Percentiles rank a stretch among this genome's conserved stretches.
Evolutionary conservation across 352 stramenopile species (phyloP).

Genomic region (Globisporangium apiculatum): DNA sequence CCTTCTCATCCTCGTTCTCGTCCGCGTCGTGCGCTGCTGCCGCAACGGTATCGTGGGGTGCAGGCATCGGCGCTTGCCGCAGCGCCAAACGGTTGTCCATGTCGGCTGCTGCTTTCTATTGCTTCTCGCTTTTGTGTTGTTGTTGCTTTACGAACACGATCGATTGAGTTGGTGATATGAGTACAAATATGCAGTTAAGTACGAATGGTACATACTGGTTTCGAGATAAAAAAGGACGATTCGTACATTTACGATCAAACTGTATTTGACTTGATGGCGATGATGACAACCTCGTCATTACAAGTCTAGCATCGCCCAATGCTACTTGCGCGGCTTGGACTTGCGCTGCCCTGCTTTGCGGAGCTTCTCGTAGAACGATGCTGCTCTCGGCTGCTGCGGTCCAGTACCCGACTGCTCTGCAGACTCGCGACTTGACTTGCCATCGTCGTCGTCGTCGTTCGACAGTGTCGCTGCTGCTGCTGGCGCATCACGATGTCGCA

Average conservation of each 20-base stretch:
- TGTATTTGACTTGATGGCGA: too few relatives aligned
- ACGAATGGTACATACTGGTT: too few relatives aligned
- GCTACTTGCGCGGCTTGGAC: slow-evolving; percentile 35
- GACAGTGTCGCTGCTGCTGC: background rate
- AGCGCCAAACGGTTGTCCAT: slow-evolving; percentile 17
- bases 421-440: slow-evolving; percentile 11
- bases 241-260: too few relatives aligned
- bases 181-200: too few relatives aligned
- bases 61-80: background rate
- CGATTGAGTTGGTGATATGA: too few relatives aligned
- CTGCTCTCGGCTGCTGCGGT: slow-evolving; percentile 13
- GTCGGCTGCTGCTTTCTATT: background rate
- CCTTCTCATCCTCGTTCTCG: slow-evolving; percentile 74
- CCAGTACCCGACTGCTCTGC: slow-evolving; percentile 7
- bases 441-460: slow-evolving; percentile 9
- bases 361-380: slow-evolving; percentile 78
- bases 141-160: too few relatives aligned
- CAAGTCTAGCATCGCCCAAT: too few relatives aligned
- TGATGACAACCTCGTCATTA: too few relatives aligned
- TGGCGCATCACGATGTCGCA: too few relatives aligned
- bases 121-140: too few relatives aligned
- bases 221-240: too few relatives aligned
- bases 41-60: background rate
- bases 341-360: slow-evolving; percentile 49
- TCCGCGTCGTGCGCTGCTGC: slow-evolving; percentile 22